Percentiles rank a stretch among this genome's conserved stretches.
These are phyloP conservation scores for Geotrichum candidum DNA, from an alignment of 1,139 yeast species.

Conservation along the genomic window DNA sequence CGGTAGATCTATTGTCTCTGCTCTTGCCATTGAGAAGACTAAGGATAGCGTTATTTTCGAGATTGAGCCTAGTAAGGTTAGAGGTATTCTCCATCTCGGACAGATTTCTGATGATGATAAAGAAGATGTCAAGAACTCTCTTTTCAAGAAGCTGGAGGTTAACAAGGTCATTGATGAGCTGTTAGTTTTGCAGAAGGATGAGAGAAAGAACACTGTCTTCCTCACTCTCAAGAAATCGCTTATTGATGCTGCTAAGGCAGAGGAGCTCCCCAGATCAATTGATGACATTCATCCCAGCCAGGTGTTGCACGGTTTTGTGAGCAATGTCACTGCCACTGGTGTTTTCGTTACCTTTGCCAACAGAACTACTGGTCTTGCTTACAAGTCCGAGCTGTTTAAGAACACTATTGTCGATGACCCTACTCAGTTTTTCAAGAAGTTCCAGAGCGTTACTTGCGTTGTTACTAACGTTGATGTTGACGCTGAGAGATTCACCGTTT, in stretches of 20 bases:
- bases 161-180: conserved; percentile 59
- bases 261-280: conserved; percentile 58
- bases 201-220: conserved; percentile 52
- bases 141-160: conserved; percentile 77
- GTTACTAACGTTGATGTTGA: conserved; percentile 22
- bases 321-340: conserved; percentile 71
- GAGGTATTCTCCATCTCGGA: conserved; percentile 69
- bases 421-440: conserved; percentile 47
- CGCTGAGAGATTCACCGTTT: conserved; percentile 10
- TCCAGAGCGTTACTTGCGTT: conserved; percentile 60
- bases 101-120: conserved; percentile 69
- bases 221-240: conserved; percentile 63
- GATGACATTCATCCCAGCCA: conserved; percentile 34
- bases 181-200: conserved; percentile 63
- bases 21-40: conserved; percentile 63
- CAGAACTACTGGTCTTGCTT: conserved; percentile 73
- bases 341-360: conserved; percentile 80
- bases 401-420: conserved; percentile 49
- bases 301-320: conserved; percentile 63
- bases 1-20: conserved; percentile 63
- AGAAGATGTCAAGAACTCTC: conserved; percentile 76
- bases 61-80: conserved; percentile 47
- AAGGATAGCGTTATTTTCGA: conserved; percentile 62
- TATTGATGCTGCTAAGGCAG: conserved; percentile 54
- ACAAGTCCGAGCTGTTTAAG: conserved; percentile 66